Evolutionary conservation across 2,329 filamentous ascomycete genomes (phyloP), one percentile per base, ranked within the genome.

Genomic region (Penicillium glabrum): DNA sequence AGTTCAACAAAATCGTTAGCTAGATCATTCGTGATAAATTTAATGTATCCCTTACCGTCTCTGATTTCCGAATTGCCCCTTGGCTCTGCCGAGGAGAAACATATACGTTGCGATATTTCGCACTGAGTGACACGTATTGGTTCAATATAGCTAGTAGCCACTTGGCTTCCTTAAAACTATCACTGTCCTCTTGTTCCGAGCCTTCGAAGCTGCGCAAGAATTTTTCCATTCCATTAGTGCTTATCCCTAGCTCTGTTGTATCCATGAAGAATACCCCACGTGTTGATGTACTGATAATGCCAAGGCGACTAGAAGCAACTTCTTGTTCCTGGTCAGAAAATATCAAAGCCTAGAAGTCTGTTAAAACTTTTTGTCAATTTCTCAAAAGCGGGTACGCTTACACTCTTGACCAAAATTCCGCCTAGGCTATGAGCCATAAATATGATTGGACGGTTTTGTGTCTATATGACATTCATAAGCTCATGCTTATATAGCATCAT

Each of bases 191-290:
- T 53, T 60, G 53, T 35, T 61, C 66, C 27, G 73, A 73, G n/a
- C 67, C 68, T 7, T 67, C 56, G 4, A 74, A 57, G 26, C 62
- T 70, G 2, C 67, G 67, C 14, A 72, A 68, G 16, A 69, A 50
- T 39, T 60, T 51, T 24, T 67, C 62, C n/a, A 75, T 68, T 10
- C 74, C 68, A 16, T 68, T 65, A 0, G 75, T 62, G 11, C 67
- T 67, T 3, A 68, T 59, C 0, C 72, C 73, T 21, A 67, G 60
- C 52, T 77, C 72, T 0, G 72, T 72, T 39, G 75, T 77, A 5
- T 75, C 74, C 26, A 76, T 64, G 60, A 76, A 76, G 5, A 68
- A 52, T 19, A 75, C 67, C 11, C 69, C 73, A 7, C 50, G 51
- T 0, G 70, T 75, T 24, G 51, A 70, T 7, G 47, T 13, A 16